Percentiles rank a stretch among this genome's conserved stretches.
phyloP scores from a whole-genome alignment of 1,284 basidiomycete species.

The Pascua guehoae region DNA sequence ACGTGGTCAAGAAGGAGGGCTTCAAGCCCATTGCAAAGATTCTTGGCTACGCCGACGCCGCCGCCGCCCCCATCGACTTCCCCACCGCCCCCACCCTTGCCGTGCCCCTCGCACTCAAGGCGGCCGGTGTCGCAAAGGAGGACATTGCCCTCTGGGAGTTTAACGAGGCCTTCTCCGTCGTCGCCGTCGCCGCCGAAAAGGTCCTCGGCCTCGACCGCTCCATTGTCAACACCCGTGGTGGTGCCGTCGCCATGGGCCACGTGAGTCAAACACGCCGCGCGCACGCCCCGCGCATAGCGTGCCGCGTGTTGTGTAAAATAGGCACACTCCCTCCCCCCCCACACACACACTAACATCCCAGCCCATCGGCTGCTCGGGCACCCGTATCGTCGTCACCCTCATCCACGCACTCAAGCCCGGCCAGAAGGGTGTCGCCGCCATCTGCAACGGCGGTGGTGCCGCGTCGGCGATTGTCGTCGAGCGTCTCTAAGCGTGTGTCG shows the following conservation, averaged over 20 bases:
- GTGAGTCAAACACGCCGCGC: too few relatives aligned
- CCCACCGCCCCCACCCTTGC: slow-evolving; percentile 90
- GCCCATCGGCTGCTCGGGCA: slow-evolving; percentile 90
- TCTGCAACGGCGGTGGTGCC: slow-evolving; percentile 97
- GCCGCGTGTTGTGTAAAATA: too few relatives aligned
- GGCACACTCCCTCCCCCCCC: too few relatives aligned
- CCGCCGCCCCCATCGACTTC: slow-evolving; percentile 96
- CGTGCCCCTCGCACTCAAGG: slow-evolving; percentile 81
- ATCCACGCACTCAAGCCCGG: slow-evolving; percentile 89
- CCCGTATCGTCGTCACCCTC: slow-evolving; percentile 91
- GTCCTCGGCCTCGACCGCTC: slow-evolving; percentile 74
- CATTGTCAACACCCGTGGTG: slow-evolving; percentile 92
- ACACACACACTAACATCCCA: too few relatives aligned
- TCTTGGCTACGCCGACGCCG: slow-evolving; percentile 92
- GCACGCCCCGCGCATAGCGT: too few relatives aligned
- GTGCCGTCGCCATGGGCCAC: slow-evolving; percentile 89
- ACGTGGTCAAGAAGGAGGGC: slow-evolving; percentile 82
- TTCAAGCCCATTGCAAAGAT: slow-evolving; percentile 86
- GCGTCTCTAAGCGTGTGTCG: slow-evolving; percentile 57
- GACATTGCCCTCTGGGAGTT: slow-evolving; percentile 94
- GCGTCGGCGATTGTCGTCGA: slow-evolving; percentile 87
- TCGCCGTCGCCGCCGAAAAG: slow-evolving; percentile 87
- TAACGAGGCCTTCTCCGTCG: slow-evolving; percentile 97
- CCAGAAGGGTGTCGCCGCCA: slow-evolving; percentile 92
- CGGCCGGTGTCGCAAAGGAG: slow-evolving; percentile 73